Conservation (phyloP, 345 rosid species). For the Populus simonii region DNA sequence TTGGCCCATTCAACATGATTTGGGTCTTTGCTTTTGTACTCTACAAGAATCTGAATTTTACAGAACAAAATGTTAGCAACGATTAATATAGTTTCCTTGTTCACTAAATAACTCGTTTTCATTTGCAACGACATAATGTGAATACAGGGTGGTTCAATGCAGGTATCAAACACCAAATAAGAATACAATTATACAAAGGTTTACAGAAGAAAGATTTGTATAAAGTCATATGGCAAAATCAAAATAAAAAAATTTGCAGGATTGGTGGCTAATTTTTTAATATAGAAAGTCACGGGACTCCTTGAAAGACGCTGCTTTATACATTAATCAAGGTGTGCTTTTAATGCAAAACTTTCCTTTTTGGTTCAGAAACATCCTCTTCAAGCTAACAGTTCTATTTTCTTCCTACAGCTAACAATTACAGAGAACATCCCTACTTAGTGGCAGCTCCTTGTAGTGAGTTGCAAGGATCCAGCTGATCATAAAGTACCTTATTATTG, state of each 20-base stretch:
- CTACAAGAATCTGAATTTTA: slow-evolving; percentile 68
- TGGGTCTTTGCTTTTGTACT: slow-evolving; percentile 74
- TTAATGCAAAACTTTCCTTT: neutral
- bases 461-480: neutral
- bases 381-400: neutral
- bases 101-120: neutral
- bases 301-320: too few species aligned
- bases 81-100: neutral
- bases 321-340: too few species aligned
- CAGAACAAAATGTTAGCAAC: slow-evolving; percentile 19
- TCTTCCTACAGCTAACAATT: slow-evolving; percentile 7
- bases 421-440: neutral
- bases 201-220: neutral
- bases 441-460: slow-evolving; percentile 1
- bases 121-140: neutral
- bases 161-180: neutral
- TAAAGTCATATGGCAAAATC: neutral
- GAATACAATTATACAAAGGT: neutral
- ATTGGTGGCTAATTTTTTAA: neutral
- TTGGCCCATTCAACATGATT: slow-evolving; percentile 97
- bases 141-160: neutral
- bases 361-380: neutral
- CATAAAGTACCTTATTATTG: slow-evolving; percentile 72
- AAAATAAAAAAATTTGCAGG: neutral
- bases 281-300: too few species aligned